A percentile compares a stretch with the other conserved stretches of the same genome.
Evolutionary conservation across 1,284 basidiomycete species (phyloP).

Genomic region (Pseudozyma pruni): DNA sequence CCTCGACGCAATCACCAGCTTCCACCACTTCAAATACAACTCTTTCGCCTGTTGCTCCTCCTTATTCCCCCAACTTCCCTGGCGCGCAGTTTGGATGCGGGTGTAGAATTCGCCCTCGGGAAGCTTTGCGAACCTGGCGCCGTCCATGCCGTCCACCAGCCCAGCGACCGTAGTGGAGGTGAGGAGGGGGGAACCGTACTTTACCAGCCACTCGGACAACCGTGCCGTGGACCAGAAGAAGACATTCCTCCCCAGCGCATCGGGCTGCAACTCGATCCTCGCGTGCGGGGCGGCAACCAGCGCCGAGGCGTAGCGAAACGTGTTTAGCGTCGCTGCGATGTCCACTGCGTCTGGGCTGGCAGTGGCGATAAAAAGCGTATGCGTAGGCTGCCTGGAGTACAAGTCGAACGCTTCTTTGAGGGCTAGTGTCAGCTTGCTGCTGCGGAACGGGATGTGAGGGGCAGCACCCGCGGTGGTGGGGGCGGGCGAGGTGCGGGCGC

Average conservation of each 20-base stretch:
- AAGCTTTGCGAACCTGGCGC: constrained; percentile 8
- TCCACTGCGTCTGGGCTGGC: constrained; percentile 10
- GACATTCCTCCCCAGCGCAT: constrained; percentile 12
- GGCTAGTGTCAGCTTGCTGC: constrained; percentile 30
- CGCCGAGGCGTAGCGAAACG: constrained; percentile 19
- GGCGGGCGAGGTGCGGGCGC: constrained; percentile 9
- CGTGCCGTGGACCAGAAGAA: constrained; percentile 24
- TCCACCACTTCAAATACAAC: constrained; percentile 40
- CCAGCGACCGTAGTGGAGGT: background rate
- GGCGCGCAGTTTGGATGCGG: background rate
- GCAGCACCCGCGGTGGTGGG: background rate
- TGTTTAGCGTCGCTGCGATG: constrained; percentile 25
- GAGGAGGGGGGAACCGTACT: constrained; percentile 6
- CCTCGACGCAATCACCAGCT: constrained; percentile 22
- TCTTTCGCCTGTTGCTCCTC: constrained; percentile 9
- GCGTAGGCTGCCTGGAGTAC: constrained; percentile 25
- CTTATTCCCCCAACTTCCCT: background rate
- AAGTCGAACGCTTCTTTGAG: constrained; percentile 43
- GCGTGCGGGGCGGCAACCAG: constrained; percentile 7
- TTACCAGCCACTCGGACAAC: constrained; percentile 11
- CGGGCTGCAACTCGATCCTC: constrained; percentile 14
- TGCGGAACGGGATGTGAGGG: constrained; percentile 35
- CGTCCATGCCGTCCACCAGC: constrained; percentile 12
- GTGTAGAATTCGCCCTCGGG: constrained; percentile 17
- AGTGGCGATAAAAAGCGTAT: constrained; percentile 39